Evolutionary conservation across 1,284 basidiomycete species (phyloP), one percentile per base, ranked within the genome.

Genomic region (Tilletia caries): DNA sequence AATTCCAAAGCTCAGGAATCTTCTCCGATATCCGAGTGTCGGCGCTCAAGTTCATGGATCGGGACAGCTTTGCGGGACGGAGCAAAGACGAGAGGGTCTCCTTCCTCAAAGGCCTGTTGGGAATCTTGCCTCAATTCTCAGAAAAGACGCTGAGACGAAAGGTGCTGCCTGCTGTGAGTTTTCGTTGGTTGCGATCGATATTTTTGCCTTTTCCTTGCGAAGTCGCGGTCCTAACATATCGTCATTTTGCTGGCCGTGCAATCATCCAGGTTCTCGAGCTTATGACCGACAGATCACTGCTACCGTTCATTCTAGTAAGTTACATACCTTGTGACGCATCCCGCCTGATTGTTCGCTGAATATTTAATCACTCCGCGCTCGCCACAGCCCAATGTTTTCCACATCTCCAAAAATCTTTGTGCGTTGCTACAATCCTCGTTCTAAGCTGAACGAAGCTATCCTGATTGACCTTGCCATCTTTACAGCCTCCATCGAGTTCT

Each of bases 11-110:
- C 0, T 90, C 93, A 75, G 83, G 91, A 0, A 98, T 96, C 87
- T 98, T 98, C 85, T 95, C 93, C 3, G 82, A 93, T 8, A 86
- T 98, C n/a, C 92, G 95, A 18, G 95, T 98, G 43, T 95, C 93
- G 0, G 98, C 95, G 0, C 88, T 99, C 44, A 95, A 94, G 80
- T 99, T 98, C 85, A 86, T 99, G 71, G 95, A 98, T 79, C 89
- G 95, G 3, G 92, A 95, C 15, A 95, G 90, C 70, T 99, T 98
- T 82, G 92, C 93, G 1, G 90, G 93, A 0, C 95, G 97, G 83
- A 90, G 93, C 2, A 86, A 91, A 67, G 95, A 98, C 85, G 96
- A 98, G 83, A 95, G 98, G 81, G 91, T 97, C 33, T 92, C 92
- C 0, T 98, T 98, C 82, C 74, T 85, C 65, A 93, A 93, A 80